phyloP scores from a whole-genome alignment of 768 basidiomycete genomes.

The Pisolithus albus region DNA sequence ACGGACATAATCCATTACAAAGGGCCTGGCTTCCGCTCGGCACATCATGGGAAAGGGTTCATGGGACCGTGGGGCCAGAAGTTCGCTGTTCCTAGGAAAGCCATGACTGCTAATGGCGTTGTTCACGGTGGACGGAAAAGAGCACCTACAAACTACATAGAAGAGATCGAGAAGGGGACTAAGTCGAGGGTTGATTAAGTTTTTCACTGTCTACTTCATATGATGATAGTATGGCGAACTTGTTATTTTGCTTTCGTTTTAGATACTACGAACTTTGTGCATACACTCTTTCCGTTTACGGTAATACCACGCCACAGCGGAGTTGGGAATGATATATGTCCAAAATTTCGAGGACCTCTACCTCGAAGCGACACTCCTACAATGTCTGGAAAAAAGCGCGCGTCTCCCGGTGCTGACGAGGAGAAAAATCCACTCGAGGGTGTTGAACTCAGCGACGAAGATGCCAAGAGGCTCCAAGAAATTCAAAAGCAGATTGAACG shows the following conservation, averaged over 20 bases:
- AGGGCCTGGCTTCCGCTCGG: slow-evolving; percentile 83
- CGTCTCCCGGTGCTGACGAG: slow-evolving; percentile 71
- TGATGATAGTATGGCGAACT: neutral
- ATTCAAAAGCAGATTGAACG: slow-evolving; percentile 66
- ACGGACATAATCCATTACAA: slow-evolving; percentile 77
- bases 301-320: slow-evolving; percentile 16
- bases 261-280: neutral
- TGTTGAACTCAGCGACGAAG: slow-evolving; percentile 65
- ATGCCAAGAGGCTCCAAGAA: slow-evolving; percentile 59
- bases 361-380: slow-evolving; percentile 1
- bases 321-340: slow-evolving; percentile 21
- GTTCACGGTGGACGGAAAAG: slow-evolving; percentile 28
- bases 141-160: slow-evolving; percentile 34
- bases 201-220: neutral
- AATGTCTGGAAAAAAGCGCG: slow-evolving; percentile 59
- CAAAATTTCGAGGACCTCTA: slow-evolving; percentile 15
- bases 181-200: slow-evolving; percentile 71
- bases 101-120: slow-evolving; percentile 33
- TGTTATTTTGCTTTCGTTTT: neutral
- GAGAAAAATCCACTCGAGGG: slow-evolving; percentile 62
- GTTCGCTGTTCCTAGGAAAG: slow-evolving; percentile 30
- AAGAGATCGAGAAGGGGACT: slow-evolving; percentile 76
- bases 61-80: slow-evolving; percentile 29
- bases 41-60: slow-evolving; percentile 70
- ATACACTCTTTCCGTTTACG: neutral